These are phyloP conservation scores for Sporothrix pseudoabietina DNA, from an alignment of 2,329 filamentous ascomycete genomes.

Conservation along the genomic window DNA sequence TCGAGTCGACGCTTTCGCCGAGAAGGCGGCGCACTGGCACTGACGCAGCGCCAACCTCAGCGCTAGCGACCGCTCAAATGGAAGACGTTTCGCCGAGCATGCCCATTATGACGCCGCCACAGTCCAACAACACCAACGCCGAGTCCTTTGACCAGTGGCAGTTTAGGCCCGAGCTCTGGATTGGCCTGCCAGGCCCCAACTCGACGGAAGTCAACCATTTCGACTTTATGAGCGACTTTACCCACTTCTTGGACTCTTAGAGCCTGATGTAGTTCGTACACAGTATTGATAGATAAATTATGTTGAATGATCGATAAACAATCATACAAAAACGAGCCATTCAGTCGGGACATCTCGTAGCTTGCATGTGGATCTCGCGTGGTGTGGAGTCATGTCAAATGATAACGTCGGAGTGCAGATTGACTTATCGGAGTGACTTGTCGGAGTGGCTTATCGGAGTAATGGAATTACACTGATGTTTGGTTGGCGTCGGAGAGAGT, in stretches of 20 bases:
- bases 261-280: no score
- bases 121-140: not conserved
- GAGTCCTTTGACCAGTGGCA: conserved; percentile 19
- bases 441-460: no score
- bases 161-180: conserved; percentile 35
- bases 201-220: conserved; percentile 19
- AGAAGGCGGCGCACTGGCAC: not conserved
- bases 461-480: no score
- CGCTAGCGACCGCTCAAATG: not conserved
- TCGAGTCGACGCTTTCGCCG: conserved; percentile 16
- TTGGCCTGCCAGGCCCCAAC: conserved; percentile 10
- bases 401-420: conserved; percentile 4
- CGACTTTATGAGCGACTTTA: conserved; percentile 23
- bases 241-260: conserved; percentile 5
- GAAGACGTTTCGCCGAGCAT: not conserved
- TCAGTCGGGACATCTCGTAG: not conserved
- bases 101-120: not conserved
- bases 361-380: not conserved
- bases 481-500: not conserved
- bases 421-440: not conserved
- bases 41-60: not conserved
- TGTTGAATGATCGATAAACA: no score
- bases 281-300: not conserved
- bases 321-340: not conserved
- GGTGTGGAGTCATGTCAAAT: not conserved